Evolutionary conservation across 345 rosid genomes (phyloP).

Genomic region (Pugionium cornutum): DNA sequence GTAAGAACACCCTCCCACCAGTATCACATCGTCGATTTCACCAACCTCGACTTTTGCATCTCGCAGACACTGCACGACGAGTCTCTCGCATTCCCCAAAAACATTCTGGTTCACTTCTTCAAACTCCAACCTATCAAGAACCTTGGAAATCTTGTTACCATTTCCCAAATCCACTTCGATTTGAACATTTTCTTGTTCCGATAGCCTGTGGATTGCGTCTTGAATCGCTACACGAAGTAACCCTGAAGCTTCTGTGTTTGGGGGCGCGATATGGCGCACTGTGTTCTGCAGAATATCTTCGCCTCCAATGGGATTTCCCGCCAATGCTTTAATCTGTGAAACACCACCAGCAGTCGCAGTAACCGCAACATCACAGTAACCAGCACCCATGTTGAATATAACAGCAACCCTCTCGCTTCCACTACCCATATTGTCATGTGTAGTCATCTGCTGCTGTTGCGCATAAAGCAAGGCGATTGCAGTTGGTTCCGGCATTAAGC

Average conservation of each 20-base stretch:
- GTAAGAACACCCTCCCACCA: conserved; percentile 85
- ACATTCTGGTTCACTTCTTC: conserved; percentile 63
- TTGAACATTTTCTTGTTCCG: conserved; percentile 48
- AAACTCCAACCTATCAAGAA: conserved; percentile 58
- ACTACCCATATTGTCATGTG: conserved; percentile 71
- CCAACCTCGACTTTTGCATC: conserved; percentile 63
- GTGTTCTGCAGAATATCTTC: conserved; percentile 83
- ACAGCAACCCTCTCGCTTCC: conserved; percentile 81
- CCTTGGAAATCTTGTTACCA: conserved; percentile 53
- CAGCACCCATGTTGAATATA: conserved; percentile 90
- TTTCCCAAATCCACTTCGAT: conserved; percentile 70
- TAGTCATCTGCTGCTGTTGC: conserved; percentile 76
- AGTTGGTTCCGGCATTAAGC: conserved; percentile 88
- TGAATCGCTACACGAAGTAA: conserved; percentile 74
- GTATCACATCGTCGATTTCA: conserved; percentile 65
- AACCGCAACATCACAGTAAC: conserved; percentile 80
- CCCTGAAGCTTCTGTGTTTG: conserved; percentile 49
- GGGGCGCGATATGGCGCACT: conserved; percentile 54
- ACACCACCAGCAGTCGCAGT: conserved; percentile 93
- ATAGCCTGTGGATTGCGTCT: conserved; percentile 71
- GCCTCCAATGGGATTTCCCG: conserved; percentile 73
- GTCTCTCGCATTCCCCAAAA: conserved; percentile 64
- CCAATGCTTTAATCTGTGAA: conserved; percentile 77
- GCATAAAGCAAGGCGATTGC: conserved; percentile 87
- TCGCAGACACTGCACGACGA: conserved; percentile 59